These are phyloP conservation scores for Pulveroboletus sp. DNA, from an alignment of 768 basidiomycete genomes.

Conservation along the genomic window DNA sequence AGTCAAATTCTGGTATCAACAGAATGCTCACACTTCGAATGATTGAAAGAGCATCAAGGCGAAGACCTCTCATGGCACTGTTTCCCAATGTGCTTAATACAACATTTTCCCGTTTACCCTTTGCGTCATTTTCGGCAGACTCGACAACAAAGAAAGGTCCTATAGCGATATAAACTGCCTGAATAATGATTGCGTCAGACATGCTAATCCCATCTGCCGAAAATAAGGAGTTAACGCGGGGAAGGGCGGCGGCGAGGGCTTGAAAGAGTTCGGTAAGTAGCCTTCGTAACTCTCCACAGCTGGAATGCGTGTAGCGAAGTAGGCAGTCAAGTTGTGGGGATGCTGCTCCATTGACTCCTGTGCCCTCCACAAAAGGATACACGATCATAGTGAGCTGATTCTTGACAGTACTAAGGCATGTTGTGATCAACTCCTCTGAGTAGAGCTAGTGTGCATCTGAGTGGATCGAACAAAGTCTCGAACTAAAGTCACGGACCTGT, in stretches of 20 bases:
- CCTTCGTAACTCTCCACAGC: conserved; percentile 36
- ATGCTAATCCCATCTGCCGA: conserved; percentile 62
- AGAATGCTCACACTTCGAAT: conserved; percentile 69
- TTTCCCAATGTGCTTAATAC: conserved; percentile 66
- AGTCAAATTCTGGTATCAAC: neutral
- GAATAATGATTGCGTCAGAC: conserved; percentile 89
- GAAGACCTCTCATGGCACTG: conserved; percentile 75
- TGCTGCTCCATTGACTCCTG: conserved; percentile 36
- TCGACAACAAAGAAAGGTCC: conserved; percentile 93
- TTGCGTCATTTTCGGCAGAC: conserved; percentile 49
- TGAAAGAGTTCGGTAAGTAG: conserved; percentile 69
- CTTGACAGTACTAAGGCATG: conserved; percentile 72
- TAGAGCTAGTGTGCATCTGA: conserved; percentile 54
- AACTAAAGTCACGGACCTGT: conserved; percentile 50
- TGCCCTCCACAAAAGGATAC: conserved; percentile 82
- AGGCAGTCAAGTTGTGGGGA: conserved; percentile 52
- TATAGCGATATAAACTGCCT: conserved; percentile 88
- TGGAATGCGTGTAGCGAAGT: conserved; percentile 38
- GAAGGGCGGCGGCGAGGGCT: conserved; percentile 63
- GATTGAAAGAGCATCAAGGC: conserved; percentile 76
- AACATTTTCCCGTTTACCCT: conserved; percentile 51
- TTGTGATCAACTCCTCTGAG: conserved; percentile 87
- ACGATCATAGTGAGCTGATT: conserved; percentile 74
- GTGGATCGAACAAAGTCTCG: neutral
- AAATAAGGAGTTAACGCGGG: conserved; percentile 70